Conservation (phyloP, 805 yeast species). For the Sungouiella blattae region DNA sequence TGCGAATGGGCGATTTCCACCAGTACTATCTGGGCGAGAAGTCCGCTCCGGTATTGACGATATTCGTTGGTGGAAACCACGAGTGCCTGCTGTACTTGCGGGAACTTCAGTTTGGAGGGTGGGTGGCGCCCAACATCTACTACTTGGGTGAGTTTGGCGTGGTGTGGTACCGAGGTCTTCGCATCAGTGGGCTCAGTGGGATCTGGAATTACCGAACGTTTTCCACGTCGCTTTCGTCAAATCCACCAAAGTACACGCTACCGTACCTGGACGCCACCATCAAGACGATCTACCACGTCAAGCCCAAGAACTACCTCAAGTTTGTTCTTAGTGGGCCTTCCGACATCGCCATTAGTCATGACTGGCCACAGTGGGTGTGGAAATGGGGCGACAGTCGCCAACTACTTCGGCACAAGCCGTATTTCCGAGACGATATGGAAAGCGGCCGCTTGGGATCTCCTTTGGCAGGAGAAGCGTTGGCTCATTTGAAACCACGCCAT, state of each 20-base stretch:
- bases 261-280: slow-evolving; percentile 49
- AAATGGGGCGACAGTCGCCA: slow-evolving; percentile 53
- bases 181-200: slow-evolving; percentile 83
- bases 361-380: slow-evolving; percentile 88
- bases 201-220: slow-evolving; percentile 54
- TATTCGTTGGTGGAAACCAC: slow-evolving; percentile 94
- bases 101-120: slow-evolving; percentile 82
- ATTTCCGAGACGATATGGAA: slow-evolving; percentile 61
- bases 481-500: slow-evolving; percentile 52
- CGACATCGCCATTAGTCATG: slow-evolving; percentile 75
- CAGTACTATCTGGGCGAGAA: slow-evolving; percentile 59
- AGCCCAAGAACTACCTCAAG: slow-evolving; percentile 60
- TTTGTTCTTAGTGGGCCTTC: slow-evolving; percentile 40
- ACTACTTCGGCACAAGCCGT: slow-evolving; percentile 60
- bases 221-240: slow-evolving; percentile 5
- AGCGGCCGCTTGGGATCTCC: slow-evolving; percentile 70
- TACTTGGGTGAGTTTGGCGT: slow-evolving; percentile 78
- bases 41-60: slow-evolving; percentile 69
- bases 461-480: slow-evolving; percentile 52
- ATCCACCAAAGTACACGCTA: slow-evolving; percentile 16
- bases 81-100: slow-evolving; percentile 78
- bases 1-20: slow-evolving; percentile 73
- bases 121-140: slow-evolving; percentile 86
- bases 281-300: slow-evolving; percentile 69
- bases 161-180: slow-evolving; percentile 69